Base-by-base conservation (phyloP, 805 yeast species). In the Pichia nanzhaoensis region DNA sequence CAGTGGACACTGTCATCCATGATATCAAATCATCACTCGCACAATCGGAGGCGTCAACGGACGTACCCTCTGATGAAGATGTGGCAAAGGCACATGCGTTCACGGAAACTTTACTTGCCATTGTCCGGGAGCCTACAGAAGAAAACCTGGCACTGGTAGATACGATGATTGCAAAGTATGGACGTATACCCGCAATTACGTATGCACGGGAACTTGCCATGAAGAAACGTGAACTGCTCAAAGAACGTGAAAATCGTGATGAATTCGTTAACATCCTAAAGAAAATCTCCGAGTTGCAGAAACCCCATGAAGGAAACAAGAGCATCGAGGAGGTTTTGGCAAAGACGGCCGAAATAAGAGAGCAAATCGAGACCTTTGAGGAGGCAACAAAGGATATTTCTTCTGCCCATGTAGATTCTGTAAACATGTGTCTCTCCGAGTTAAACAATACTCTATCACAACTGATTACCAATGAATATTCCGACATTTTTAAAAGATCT, bases 131-230 rank as follows among this genome's bases (percentile, higher is more conserved):
- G 3, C 46, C 46, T 22, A 19, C 33, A 13, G 39, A 35, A 4
- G 24, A 42, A 13, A 28, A 41, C 17, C 18, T 51, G 1, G 27
- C n/a, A 3, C 16, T 20, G 21, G 13, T 51, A 12, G 45, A 52
- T 18, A 28, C n/a, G 2, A 22, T 52, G 4, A 35, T 44, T 13
- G 17, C 4, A 2, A 10, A 38, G 20, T 35, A 46, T 39, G 55
- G 55, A 2, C 27, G 24, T 4, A 9, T 45, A 3, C 51, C 52
- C 2, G 46, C 45, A 2, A 30, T 52, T 1, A 43, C 51, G 2
- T 48, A 42, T 20, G 42, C 52, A 5, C 37, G 46, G 21, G 51
- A 47, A 17, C 34, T 46, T 18, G 27, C 47, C 4, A 34, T 32
- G 4, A 48, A 51, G 37, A 45, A 44, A 27, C 14, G 34, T 6